Evolutionary conservation across 768 basidiomycete species (phyloP).

Genomic region (Lepiota subincarnata): DNA sequence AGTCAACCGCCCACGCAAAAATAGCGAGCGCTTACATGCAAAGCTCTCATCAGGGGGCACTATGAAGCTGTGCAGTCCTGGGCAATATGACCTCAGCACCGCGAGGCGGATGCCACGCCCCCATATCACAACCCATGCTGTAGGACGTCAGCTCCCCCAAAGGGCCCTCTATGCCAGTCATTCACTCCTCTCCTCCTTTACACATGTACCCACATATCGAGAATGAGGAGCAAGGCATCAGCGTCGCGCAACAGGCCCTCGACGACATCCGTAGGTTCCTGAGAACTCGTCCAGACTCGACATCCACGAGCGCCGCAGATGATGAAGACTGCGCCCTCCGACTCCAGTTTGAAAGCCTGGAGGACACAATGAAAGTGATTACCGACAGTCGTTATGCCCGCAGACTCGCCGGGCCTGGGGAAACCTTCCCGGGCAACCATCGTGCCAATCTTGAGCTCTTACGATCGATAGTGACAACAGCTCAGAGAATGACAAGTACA

Average conservation of each 20-base stretch:
- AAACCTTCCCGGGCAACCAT: too few relatives aligned
- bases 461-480: not conserved
- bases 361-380: constrained; percentile 5
- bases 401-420: not conserved
- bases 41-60: too few relatives aligned
- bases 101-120: not conserved
- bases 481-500: not conserved
- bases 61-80: too few relatives aligned
- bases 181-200: not conserved
- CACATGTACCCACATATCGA: not conserved
- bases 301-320: not conserved
- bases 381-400: constrained; percentile 3
- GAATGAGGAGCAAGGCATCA: constrained; percentile 1
- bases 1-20: too few relatives aligned
- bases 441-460: not conserved
- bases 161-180: too few relatives aligned
- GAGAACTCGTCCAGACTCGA: not conserved
- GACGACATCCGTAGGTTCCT: constrained; percentile 3
- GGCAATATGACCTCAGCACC: not conserved
- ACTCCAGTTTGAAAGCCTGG: constrained; percentile 3
- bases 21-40: too few relatives aligned
- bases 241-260: not conserved
- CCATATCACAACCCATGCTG: not conserved
- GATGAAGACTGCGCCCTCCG: not conserved
- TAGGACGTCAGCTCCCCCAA: not conserved